Conservation (phyloP, 2,329 filamentous ascomycete species). For the Alternaria sp. region DNA sequence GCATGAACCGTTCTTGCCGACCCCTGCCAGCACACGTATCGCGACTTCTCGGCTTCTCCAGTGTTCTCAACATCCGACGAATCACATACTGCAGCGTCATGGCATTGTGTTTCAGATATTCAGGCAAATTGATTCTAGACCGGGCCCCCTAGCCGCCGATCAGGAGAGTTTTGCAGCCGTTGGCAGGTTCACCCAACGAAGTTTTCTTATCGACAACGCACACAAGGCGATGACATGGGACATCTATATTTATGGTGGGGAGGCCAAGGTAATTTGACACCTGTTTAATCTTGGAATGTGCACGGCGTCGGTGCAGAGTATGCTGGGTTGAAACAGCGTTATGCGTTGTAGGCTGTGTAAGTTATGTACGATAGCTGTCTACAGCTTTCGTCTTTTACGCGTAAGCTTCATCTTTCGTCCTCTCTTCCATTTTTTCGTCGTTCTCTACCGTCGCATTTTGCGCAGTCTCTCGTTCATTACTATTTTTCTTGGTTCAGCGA, state of each 20-base stretch:
- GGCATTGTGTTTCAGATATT: constrained; percentile 1
- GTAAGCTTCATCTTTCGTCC: not conserved
- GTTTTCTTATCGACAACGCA: constrained; percentile 1
- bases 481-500: not conserved
- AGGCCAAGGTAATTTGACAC: not conserved
- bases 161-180: constrained; percentile 3
- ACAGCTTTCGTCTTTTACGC: constrained; percentile 1
- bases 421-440: not conserved
- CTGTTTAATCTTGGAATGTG: not conserved
- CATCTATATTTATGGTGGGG: not conserved
- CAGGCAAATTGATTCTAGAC: constrained; percentile 1
- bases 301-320: constrained; percentile 2
- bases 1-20: constrained; percentile 1
- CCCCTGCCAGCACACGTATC: not conserved
- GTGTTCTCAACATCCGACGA: not conserved
- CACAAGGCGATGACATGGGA: not conserved
- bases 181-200: not conserved
- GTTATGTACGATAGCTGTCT: not conserved
- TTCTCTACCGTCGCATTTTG: constrained; percentile 1
- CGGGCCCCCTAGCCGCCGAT: not conserved
- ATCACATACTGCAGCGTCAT: not conserved
- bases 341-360: constrained; percentile 1
- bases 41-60: constrained; percentile 1
- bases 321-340: constrained; percentile 2
- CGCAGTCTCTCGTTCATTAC: constrained; percentile 2